Evolutionary conservation across 352 stramenopile species (phyloP), one percentile per base, ranked within the genome.

Genomic region (Pythium dissimile): DNA sequence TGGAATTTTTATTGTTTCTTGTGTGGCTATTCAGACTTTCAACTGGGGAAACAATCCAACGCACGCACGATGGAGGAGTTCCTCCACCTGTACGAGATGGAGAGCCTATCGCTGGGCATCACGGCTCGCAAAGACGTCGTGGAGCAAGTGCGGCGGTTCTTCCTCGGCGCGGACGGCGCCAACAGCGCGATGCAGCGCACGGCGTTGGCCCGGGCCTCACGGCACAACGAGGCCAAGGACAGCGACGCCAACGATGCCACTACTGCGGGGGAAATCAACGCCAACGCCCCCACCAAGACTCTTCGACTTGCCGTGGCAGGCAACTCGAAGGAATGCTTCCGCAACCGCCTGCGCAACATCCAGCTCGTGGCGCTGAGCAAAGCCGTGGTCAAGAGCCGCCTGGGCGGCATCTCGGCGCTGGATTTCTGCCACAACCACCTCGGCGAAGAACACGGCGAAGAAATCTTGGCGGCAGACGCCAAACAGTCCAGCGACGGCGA

Each of bases 51-150:
- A 34, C 23, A 16, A 35, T 16, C 20, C 8, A 39, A 44, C 8
- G n/a, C n/a, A n/a, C n/a, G n/a, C 31, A 43, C 35, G 28, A 87
- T 89, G 74, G 73, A 84, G 50, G 79, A 87, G 62, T 89, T 89
- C 50, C 34, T 83, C 39, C 79, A 89, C 59, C 56, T 66, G 49
- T 89, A 89, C 56, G 79, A 89, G 71, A 89, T 89, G 79, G 79
- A 89, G 69, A 89, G 79, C 26, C 58, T 89, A 31, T 66, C 80
- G 57, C 63, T 87, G 26, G 79, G 79, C 38, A 77, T 87, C 57
- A 89, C 73, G 26, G 76, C 79, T 12, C 66, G 79, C 18, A 74
- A 71, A 38, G 79, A 89, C 39, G 69, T 89, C 49, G 67, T 75
- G 7, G 63, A 66, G 26, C 66, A 79, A 43, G 66, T 89, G 58